Base-by-base conservation (phyloP, 805 yeast species). In the Starmerella khaoyaiensis region DNA sequence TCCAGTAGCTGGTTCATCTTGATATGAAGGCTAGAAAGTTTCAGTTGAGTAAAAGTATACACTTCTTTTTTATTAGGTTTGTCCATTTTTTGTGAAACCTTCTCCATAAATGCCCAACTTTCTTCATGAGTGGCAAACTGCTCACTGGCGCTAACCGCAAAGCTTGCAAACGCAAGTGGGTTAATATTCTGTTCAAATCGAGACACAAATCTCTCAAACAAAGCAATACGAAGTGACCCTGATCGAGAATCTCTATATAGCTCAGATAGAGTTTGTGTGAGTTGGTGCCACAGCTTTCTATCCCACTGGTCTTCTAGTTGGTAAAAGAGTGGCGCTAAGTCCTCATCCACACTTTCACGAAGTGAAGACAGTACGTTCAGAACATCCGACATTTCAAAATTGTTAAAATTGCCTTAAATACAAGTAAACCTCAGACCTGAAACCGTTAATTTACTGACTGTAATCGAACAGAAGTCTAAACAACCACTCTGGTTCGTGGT, bases 201-300 rank as follows among this genome's bases (percentile, higher is more conserved):
- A 15, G 67, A 52, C 36, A 90, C 71, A 56, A 90, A 84, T 44
- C 71, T 71, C 40, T 74, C 72, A 58, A 71, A 87, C 36, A 87
- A 60, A 45, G 74, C 72, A 49, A 76, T 57, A 48, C 87, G 71
- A 39, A 81, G 59, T 0, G 69, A 61, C 25, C 57, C 59, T 11
- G 79, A 65, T 20, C 64, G 64, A 7, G 72, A 67, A 39, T 67
- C 64, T 29, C 62, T 63, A 61, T 72, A 87, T 53, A 86, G 70
- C 44, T 67, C 68, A 24, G 62, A 60, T 40, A 90, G 63, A 5
- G 72, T 60, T 43, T 72, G 71, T 2, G 95, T 81, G 55, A 90
- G 69, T 64, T 90, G 97, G 62, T 79, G 93, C 96, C 96, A 90
- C 56, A 87, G 69, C 58, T 83, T 84, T 49, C 94, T 68, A 54